These are phyloP conservation scores for Panicum virgatum DNA, from an alignment of 202 grass and related monocot species.

Conservation along the genomic window DNA sequence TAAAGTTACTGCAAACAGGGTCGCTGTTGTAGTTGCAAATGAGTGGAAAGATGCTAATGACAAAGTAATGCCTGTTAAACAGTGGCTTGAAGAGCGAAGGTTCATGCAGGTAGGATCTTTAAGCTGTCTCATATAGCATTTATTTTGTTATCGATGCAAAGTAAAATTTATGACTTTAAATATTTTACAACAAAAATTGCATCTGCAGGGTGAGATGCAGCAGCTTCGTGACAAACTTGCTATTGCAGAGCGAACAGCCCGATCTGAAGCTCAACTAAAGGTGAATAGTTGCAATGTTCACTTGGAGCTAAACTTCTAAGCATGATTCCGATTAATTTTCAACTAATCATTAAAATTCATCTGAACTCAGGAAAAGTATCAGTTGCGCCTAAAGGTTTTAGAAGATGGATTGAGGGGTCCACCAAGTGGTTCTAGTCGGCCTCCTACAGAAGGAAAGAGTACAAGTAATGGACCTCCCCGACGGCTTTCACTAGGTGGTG, in stretches of 20 bases:
- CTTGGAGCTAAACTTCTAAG: background rate
- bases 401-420: constrained; percentile 88
- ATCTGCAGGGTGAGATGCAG: constrained; percentile 90
- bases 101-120: constrained; percentile 79
- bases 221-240: constrained; percentile 95
- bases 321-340: background rate
- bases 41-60: constrained; percentile 99
- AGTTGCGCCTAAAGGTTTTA: constrained; percentile 89
- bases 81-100: constrained; percentile 97
- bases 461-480: constrained; percentile 64
- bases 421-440: constrained; percentile 61
- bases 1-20: constrained; percentile 95
- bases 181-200: constrained; percentile 12
- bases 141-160: background rate
- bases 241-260: constrained; percentile 84
- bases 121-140: background rate
- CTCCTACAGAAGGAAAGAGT: constrained; percentile 67
- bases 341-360: background rate
- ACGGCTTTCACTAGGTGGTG: constrained; percentile 78
- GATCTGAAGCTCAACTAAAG: constrained; percentile 96
- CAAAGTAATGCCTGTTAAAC: constrained; percentile 99
- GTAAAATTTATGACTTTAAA: background rate
- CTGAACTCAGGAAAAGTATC: constrained; percentile 75
- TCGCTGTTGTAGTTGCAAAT: constrained; percentile 97
- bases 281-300: constrained; percentile 32